A percentile compares a stretch with the other conserved stretches of the same genome.
phyloP scores from a whole-genome alignment of 1,139 yeast species.

The Suhomyces panamericanus region DNA sequence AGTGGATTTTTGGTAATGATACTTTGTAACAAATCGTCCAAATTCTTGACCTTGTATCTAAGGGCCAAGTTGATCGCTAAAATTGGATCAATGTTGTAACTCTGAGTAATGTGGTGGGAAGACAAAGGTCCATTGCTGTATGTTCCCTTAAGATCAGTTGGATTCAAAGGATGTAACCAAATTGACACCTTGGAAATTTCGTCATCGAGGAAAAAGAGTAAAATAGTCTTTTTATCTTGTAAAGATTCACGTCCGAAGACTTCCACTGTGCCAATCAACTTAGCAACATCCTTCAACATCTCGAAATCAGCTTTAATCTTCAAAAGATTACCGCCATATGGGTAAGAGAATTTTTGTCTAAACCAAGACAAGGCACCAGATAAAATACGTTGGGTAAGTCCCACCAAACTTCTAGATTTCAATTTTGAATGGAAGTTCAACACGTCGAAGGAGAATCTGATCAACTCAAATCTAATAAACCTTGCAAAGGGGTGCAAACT shows the following conservation, averaged over 20 bases:
- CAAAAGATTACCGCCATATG: constrained; percentile 80
- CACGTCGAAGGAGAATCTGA: constrained; percentile 67
- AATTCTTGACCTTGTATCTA: constrained; percentile 51
- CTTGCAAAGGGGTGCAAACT: constrained; percentile 84
- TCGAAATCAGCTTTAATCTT: constrained; percentile 70
- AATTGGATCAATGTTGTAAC: constrained; percentile 69
- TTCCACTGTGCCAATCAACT: constrained; percentile 26
- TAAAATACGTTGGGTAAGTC: constrained; percentile 54
- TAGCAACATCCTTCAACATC: constrained; percentile 55
- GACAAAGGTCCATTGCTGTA: constrained; percentile 35
- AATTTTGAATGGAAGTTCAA: constrained; percentile 54
- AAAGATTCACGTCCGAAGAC: constrained; percentile 27
- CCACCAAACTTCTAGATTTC: constrained; percentile 45
- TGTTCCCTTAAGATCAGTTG: constrained; percentile 42
- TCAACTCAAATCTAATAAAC: constrained; percentile 68
- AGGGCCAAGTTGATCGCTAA: constrained; percentile 72
- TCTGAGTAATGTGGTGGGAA: constrained; percentile 43
- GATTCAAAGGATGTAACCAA: constrained; percentile 75
- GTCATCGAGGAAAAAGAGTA: constrained; percentile 66
- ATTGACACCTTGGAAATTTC: constrained; percentile 72
- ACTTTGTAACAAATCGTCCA: constrained; percentile 46
- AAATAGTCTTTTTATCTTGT: constrained; percentile 50
- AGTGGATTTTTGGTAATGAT: constrained; percentile 59
- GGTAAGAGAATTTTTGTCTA: constrained; percentile 60
- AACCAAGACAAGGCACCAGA: constrained; percentile 83